Evolutionary conservation across 2,329 filamentous ascomycete species (phyloP).

Genomic region (Aspergillus fructus): DNA sequence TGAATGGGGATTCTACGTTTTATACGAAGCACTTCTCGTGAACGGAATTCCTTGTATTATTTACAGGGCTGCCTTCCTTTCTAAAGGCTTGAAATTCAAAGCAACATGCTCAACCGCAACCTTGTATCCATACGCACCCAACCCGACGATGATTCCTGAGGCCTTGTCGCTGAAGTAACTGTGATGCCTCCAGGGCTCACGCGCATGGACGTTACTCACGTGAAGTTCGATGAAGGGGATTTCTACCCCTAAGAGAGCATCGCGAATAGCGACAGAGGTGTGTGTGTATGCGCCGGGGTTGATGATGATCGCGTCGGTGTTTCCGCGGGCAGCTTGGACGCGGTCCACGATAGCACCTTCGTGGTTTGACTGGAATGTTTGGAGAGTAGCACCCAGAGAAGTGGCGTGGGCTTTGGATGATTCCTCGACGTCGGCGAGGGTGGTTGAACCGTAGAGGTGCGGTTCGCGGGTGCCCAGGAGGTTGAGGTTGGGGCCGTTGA

Average conservation of each 20-base stretch:
- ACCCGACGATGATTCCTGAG: slow-evolving; percentile 67
- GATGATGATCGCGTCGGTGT: slow-evolving; percentile 64
- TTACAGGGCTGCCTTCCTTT: slow-evolving; percentile 25
- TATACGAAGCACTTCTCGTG: background rate
- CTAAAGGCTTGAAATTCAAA: slow-evolving; percentile 36
- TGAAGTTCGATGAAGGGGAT: slow-evolving; percentile 79
- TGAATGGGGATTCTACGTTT: background rate
- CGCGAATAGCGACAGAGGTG: slow-evolving; percentile 72
- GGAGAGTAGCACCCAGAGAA: slow-evolving; percentile 51
- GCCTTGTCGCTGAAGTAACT: slow-evolving; percentile 77
- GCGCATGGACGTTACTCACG: slow-evolving; percentile 70
- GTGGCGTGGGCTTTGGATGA: slow-evolving; percentile 52
- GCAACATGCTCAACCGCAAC: slow-evolving; percentile 57
- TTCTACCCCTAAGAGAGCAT: slow-evolving; percentile 66
- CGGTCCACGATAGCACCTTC: slow-evolving; percentile 73
- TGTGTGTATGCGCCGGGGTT: slow-evolving; percentile 76
- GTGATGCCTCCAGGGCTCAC: slow-evolving; percentile 67
- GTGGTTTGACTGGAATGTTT: slow-evolving; percentile 72
- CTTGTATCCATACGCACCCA: slow-evolving; percentile 63
- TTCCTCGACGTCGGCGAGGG: slow-evolving; percentile 61
- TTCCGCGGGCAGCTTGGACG: slow-evolving; percentile 64
- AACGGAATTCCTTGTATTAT: background rate
- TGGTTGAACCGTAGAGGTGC: slow-evolving; percentile 68
- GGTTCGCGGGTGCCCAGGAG: slow-evolving; percentile 75
- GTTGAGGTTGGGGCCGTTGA: slow-evolving; percentile 83